phyloP scores from a whole-genome alignment of 2,329 filamentous ascomycete species.

The Fusarium agapanthi region DNA sequence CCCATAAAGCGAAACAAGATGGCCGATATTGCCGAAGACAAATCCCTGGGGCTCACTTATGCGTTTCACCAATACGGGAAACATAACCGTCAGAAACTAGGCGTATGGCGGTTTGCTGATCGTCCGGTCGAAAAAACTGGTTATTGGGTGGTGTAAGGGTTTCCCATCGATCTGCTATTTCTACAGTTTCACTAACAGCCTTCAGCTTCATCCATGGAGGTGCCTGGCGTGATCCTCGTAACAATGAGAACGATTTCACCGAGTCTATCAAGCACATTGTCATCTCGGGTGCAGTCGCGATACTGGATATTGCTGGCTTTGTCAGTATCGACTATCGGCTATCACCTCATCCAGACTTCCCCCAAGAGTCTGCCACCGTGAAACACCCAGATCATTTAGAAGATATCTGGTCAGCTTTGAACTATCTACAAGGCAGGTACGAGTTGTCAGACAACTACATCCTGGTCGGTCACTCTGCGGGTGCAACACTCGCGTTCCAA shows the following conservation, averaged over 20 bases:
- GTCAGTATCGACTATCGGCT: slow-evolving; percentile 72
- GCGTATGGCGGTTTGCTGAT: slow-evolving; percentile 52
- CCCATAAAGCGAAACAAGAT: slow-evolving; percentile 23
- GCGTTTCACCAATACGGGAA: slow-evolving; percentile 50
- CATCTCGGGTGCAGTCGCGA: slow-evolving; percentile 36
- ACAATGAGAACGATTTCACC: slow-evolving; percentile 56
- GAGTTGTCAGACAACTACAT: slow-evolving; percentile 60
- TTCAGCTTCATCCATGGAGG: slow-evolving; percentile 67
- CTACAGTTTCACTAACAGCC: slow-evolving; percentile 12
- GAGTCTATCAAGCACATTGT: slow-evolving; percentile 56
- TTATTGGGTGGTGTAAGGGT: slow-evolving; percentile 51
- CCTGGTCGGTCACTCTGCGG: slow-evolving; percentile 69
- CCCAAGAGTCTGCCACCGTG: slow-evolving; percentile 51
- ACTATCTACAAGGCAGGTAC: slow-evolving; percentile 57
- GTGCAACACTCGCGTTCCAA: slow-evolving; percentile 71
- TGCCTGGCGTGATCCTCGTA: slow-evolving; percentile 68
- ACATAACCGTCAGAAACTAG: slow-evolving; percentile 55
- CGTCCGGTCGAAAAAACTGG: slow-evolving; percentile 27
- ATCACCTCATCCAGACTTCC: slow-evolving; percentile 59
- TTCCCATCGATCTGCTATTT: neutral
- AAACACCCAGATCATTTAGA: slow-evolving; percentile 67
- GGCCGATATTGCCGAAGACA: slow-evolving; percentile 29
- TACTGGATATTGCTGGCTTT: slow-evolving; percentile 63
- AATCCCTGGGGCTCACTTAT: slow-evolving; percentile 42
- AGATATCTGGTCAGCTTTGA: slow-evolving; percentile 64